Base-by-base conservation (phyloP, 2,329 filamentous ascomycete genomes). In the Aurifilum marmelostoma region DNA sequence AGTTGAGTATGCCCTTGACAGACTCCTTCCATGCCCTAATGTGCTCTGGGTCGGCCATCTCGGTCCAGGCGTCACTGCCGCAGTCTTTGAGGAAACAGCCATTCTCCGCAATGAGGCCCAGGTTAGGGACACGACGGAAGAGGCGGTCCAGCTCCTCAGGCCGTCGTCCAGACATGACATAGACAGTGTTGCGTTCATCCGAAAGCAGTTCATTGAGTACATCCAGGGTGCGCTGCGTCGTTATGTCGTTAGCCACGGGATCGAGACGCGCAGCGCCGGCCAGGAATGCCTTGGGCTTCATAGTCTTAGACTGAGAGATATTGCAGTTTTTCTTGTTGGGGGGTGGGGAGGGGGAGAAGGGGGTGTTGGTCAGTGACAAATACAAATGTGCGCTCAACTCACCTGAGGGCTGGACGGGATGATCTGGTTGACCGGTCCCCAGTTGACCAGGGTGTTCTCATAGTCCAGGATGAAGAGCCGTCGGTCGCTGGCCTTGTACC, bases 81-180 rank as follows among this genome's bases (percentile, higher is more conserved):
- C 87, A 88, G 72, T 92, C 87, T 74, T 92, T 92, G 68, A 97
- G 83, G 80, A 97, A 98, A 77, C 93, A 97, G 1, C 95, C 95
- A 73, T 97, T 97, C 80, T 98, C 95, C 0, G 95, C 95, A 72
- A 98, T 97, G 5, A 98, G 84, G 2, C 96, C 96, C 3, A 97
- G 83, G 70, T 91, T 91, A 6, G 92, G 91, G 1, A 97, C 91
- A 32, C 91, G 88, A 65, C 90, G 90, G 84, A 98, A 97, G 1
- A 97, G 84, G 5, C 91, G 88, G 73, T 97, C 93, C 43, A 97
- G 89, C 75, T 97, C 94, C 74, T 97, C 92, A 0, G 94, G 92
- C 73, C 90, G 92, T 43, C 93, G 90, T 11, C 92, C 91, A 67
- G 93, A 97, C 93, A 97, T 98, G 73, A 98, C 90, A 75, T 97